A percentile compares a stretch with the other conserved stretches of the same genome.
These are phyloP conservation scores for Fusarium mexicanum DNA, from an alignment of 2,329 filamentous ascomycete species.

Conservation along the genomic window DNA sequence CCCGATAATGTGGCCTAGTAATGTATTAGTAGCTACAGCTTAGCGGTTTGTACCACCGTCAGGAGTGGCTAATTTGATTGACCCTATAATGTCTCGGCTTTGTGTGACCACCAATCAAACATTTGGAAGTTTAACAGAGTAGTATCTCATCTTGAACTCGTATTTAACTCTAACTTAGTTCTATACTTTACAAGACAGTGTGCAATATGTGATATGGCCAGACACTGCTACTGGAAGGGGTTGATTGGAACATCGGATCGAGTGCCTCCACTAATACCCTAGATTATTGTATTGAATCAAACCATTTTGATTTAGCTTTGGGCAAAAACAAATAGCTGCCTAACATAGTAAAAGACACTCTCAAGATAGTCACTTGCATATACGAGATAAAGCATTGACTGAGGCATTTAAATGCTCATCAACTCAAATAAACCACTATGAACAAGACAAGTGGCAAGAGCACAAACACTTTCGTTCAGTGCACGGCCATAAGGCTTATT, in stretches of 20 bases:
- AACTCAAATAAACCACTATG: not conserved
- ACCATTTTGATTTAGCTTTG: fast-evolving
- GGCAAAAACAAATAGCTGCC: not conserved
- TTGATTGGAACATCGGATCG: not conserved
- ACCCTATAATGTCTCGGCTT: too few species aligned
- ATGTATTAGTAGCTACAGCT: too few species aligned
- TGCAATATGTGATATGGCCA: not conserved
- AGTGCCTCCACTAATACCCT: not conserved
- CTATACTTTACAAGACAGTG: too few species aligned
- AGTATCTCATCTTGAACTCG: not conserved
- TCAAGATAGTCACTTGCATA: too few species aligned
- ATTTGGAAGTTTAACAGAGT: not conserved
- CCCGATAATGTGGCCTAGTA: too few species aligned
- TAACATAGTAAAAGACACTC: not conserved
- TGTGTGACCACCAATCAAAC: too few species aligned
- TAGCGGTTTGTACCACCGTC: too few species aligned
- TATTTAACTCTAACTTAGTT: not conserved
- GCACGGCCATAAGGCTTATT: not conserved
- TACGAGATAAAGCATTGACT: not conserved
- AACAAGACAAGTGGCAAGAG: not conserved
- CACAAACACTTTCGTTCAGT: not conserved
- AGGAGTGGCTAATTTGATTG: too few species aligned
- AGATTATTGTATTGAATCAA: too few species aligned
- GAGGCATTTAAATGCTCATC: not conserved
- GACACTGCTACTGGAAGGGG: not conserved